These are phyloP conservation scores for Cardiospermum halicacabum DNA, from an alignment of 345 rosid genomes.

Conservation along the genomic window DNA sequence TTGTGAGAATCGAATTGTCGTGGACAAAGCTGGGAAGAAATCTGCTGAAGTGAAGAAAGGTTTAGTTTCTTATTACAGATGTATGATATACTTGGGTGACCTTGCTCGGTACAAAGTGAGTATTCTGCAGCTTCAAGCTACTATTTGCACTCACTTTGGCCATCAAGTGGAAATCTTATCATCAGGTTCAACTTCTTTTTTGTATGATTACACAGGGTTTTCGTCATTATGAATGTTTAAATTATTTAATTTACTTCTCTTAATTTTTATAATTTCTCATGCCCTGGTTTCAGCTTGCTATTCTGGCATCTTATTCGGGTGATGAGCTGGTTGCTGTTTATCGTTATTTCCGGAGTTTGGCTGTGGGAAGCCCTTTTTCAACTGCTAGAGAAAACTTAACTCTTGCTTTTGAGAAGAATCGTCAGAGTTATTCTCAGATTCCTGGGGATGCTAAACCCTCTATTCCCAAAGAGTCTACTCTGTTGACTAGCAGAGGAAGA, in stretches of 20 bases:
- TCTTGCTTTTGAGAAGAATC: conserved; percentile 97
- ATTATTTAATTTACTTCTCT: neutral
- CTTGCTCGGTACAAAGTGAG: conserved; percentile 91
- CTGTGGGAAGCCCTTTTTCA: conserved; percentile 80
- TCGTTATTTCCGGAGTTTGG: conserved; percentile 94
- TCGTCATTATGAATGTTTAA: neutral
- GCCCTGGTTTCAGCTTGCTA: conserved; percentile 74
- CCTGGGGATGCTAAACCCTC: too few species aligned
- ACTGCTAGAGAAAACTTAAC: conserved; percentile 98
- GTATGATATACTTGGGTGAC: conserved; percentile 98
- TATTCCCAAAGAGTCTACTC: too few species aligned
- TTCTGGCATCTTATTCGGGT: conserved; percentile 79
- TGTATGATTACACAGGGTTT: neutral
- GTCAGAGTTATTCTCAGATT: too few species aligned
- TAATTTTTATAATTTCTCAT: conserved; percentile 11
- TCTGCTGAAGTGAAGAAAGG: conserved; percentile 67
- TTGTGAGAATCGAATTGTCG: conserved; percentile 46
- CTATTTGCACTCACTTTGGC: conserved; percentile 86
- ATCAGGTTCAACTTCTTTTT: conserved; percentile 50
- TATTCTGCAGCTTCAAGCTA: conserved; percentile 92
- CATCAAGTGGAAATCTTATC: conserved; percentile 91
- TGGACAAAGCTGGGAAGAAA: conserved; percentile 79
- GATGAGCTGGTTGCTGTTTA: conserved; percentile 80
- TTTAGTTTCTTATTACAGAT: conserved; percentile 90
- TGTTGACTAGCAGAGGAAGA: conserved; percentile 52